Evolutionary conservation across 495 filamentous ascomycete genomes (phyloP).

Genomic region (Penicillium tannophilum): DNA sequence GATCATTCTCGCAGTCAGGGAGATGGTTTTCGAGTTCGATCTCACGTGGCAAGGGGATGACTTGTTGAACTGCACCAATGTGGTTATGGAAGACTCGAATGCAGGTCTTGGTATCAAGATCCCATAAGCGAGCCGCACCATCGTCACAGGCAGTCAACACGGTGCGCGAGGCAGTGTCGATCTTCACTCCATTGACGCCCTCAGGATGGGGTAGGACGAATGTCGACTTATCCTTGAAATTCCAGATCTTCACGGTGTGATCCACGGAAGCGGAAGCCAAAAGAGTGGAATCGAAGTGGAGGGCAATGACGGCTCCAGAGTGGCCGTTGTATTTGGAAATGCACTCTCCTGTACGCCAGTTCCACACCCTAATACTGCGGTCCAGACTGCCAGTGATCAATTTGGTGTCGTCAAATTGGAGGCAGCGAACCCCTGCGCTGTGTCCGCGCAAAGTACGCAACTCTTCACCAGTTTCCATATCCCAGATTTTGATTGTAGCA

Average conservation of each 20-base stretch:
- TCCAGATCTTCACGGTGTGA: constrained; percentile 88
- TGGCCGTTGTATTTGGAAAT: constrained; percentile 80
- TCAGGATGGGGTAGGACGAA: constrained; percentile 81
- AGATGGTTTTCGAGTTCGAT: constrained; percentile 79
- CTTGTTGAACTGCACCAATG: constrained; percentile 92
- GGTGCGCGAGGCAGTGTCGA: constrained; percentile 79
- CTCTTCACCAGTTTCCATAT: constrained; percentile 84
- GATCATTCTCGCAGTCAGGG: constrained; percentile 58
- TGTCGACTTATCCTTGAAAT: constrained; percentile 80
- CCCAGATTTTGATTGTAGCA: constrained; percentile 92
- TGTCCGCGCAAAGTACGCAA: constrained; percentile 83
- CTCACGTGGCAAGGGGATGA: constrained; percentile 76
- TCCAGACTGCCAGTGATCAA: constrained; percentile 85
- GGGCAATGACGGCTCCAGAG: constrained; percentile 73
- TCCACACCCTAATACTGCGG: constrained; percentile 86
- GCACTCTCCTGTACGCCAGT: constrained; percentile 90
- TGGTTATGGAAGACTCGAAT: constrained; percentile 88
- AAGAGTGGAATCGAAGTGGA: constrained; percentile 82
- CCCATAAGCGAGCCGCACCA: constrained; percentile 88
- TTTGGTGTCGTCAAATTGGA: constrained; percentile 92
- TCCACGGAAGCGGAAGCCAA: constrained; percentile 89
- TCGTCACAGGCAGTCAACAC: constrained; percentile 94
- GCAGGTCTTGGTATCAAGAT: constrained; percentile 77
- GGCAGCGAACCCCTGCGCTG: constrained; percentile 74
- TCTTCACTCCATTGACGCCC: constrained; percentile 90